phyloP scores from a whole-genome alignment of 805 yeast genomes.

The Yarrowia porcina region DNA sequence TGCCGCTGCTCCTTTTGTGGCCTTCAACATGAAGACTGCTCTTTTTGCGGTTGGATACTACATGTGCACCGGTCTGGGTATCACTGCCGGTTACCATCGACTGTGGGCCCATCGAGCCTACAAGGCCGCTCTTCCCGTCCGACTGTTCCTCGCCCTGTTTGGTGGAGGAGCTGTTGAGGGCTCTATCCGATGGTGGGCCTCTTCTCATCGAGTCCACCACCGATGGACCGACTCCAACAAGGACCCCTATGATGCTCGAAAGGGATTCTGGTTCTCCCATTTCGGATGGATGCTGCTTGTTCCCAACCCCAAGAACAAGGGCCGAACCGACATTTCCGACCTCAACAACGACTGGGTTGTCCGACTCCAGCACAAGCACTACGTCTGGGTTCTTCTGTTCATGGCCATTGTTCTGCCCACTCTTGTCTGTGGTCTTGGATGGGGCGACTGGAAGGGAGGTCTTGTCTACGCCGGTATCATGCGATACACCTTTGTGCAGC shows the following conservation, averaged over 20 bases:
- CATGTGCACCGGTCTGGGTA: conserved; percentile 59
- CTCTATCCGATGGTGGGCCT: conserved; percentile 72
- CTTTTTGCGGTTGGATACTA: conserved; percentile 55
- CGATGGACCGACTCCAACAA: conserved; percentile 80
- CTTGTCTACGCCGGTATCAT: conserved; percentile 73
- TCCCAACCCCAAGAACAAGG: conserved; percentile 62
- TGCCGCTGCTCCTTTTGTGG: conserved; percentile 43
- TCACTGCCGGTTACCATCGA: conserved; percentile 82
- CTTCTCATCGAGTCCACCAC: conserved; percentile 86
- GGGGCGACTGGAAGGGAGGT: conserved; percentile 79
- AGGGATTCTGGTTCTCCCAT: conserved; percentile 79
- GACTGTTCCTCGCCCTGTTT: conserved; percentile 51
- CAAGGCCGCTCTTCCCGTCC: conserved; percentile 46
- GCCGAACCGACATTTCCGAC: conserved; percentile 64
- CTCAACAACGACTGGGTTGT: conserved; percentile 56
- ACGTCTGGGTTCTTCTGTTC: conserved; percentile 50
- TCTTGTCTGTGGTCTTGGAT: conserved; percentile 57
- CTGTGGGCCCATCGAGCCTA: conserved; percentile 65
- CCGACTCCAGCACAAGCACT: conserved; percentile 70
- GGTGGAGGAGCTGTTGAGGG: conserved; percentile 78
- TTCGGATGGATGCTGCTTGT: conserved; percentile 80
- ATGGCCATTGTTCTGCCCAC: conserved; percentile 63
- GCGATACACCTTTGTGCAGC: conserved; percentile 71
- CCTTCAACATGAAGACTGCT: conserved; percentile 51
- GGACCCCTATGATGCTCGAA: conserved; percentile 82